Conservation (phyloP, 371 early-diverging fungal genomes). For the Mucor velutinosus region DNA sequence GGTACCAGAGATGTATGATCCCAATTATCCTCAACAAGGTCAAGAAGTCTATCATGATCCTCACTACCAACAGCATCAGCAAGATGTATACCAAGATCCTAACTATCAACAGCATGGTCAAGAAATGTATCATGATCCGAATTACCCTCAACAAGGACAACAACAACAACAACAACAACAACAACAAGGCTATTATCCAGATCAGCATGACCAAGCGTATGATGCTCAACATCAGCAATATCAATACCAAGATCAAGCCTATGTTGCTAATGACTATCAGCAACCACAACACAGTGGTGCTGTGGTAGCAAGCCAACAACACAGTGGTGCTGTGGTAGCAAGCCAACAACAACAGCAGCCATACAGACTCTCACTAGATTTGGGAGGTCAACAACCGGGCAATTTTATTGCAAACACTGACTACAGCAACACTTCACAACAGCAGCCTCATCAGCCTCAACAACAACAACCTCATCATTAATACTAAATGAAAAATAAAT, state of each 20-base stretch:
- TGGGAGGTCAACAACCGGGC: constrained; percentile 3
- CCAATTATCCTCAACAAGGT: not conserved
- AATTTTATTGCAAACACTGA: not conserved
- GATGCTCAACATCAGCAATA: constrained; percentile 1
- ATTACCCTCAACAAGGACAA: constrained; percentile 5
- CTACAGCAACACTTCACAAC: not conserved
- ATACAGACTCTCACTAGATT: constrained; percentile 9
- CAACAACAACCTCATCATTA: not conserved
- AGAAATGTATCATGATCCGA: constrained; percentile 11
- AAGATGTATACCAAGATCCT: constrained; percentile 16
- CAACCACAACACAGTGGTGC: not conserved
- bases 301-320: not conserved
- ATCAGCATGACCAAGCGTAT: not conserved
- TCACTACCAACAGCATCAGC: constrained; percentile 14
- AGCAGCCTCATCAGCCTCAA: not conserved
- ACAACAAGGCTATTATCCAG: constrained; percentile 3
- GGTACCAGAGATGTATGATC: constrained; percentile 2
- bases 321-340: no score
- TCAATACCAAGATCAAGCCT: not conserved
- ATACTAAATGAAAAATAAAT: not conserved
- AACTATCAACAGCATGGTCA: constrained; percentile 11
- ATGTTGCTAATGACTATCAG: not conserved
- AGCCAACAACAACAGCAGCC: not conserved
- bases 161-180: constrained; percentile 6
- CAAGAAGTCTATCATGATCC: constrained; percentile 12